These are phyloP conservation scores for Myxozyma udenii DNA, from an alignment of 805 yeast species.

Conservation along the genomic window DNA sequence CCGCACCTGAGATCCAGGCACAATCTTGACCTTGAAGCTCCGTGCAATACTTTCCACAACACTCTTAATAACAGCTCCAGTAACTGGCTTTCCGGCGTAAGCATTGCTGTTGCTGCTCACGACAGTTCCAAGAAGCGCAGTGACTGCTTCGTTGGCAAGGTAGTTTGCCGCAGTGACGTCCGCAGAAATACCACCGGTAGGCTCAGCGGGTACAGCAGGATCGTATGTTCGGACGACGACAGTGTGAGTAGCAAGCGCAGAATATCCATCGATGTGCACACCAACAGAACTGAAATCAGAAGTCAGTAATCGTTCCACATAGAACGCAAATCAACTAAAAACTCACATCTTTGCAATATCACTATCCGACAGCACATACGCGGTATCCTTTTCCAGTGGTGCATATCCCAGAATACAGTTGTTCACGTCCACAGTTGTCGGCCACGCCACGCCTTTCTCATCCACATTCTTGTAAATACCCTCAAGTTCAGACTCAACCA, in stretches of 20 bases:
- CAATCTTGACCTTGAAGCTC: constrained; percentile 75
- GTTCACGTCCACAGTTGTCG: constrained; percentile 84
- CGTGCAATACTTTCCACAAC: constrained; percentile 86
- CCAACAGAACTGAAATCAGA: constrained; percentile 54
- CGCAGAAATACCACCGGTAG: constrained; percentile 78
- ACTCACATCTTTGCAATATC: constrained; percentile 70
- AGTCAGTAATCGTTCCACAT: not conserved
- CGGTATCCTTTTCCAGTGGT: constrained; percentile 57
- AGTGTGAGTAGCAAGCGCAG: constrained; percentile 83
- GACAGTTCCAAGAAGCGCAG: constrained; percentile 51
- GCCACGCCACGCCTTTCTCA: constrained; percentile 90
- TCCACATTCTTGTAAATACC: constrained; percentile 52
- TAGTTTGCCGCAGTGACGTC: constrained; percentile 88
- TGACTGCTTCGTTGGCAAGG: constrained; percentile 84
- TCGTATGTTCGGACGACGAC: constrained; percentile 50
- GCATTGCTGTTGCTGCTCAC: constrained; percentile 11
- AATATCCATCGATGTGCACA: constrained; percentile 92
- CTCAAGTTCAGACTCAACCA: constrained; percentile 57
- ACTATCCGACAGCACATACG: constrained; percentile 49
- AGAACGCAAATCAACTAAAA: not conserved
- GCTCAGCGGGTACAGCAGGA: constrained; percentile 52
- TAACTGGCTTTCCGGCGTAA: constrained; percentile 42
- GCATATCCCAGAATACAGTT: constrained; percentile 75
- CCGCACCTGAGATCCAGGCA: constrained; percentile 91
- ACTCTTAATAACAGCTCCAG: constrained; percentile 66